Conservation (phyloP, 495 filamentous ascomycete species). For the Podospora fimiseda region DNA sequence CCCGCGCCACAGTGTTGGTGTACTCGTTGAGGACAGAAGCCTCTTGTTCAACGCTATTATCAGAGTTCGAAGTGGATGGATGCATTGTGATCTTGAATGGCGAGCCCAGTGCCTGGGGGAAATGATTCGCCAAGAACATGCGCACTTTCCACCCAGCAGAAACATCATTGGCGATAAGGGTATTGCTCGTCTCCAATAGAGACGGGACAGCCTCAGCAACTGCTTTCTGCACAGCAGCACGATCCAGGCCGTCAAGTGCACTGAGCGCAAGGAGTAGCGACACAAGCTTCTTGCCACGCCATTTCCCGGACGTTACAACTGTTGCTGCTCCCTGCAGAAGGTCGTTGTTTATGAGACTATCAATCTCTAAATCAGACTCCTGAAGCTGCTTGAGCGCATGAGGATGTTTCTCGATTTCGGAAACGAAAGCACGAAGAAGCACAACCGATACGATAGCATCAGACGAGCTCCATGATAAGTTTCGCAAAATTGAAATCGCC, state of each 20-base stretch:
- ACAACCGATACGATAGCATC: conserved; percentile 16
- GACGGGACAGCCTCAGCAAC: conserved; percentile 3
- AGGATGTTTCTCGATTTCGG: conserved; percentile 6
- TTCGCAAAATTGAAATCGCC: conserved; percentile 22
- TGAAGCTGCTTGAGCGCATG: conserved; percentile 10
- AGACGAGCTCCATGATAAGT: conserved; percentile 13
- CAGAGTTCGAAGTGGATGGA: not conserved
- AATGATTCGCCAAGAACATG: conserved; percentile 31
- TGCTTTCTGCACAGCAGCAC: conserved; percentile 4
- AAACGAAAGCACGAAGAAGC: conserved; percentile 17
- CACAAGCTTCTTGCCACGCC: conserved; percentile 10
- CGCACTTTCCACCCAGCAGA: conserved; percentile 34
- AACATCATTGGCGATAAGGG: conserved; percentile 21
- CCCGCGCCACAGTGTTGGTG: conserved; percentile 17
- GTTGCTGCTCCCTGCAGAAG: conserved; percentile 11
- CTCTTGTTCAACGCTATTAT: not conserved
- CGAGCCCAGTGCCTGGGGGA: conserved; percentile 10
- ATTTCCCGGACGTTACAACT: conserved; percentile 8
- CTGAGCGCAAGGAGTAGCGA: conserved; percentile 17
- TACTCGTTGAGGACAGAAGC: conserved; percentile 11
- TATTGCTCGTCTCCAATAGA: conserved; percentile 25
- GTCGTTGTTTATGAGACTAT: conserved; percentile 3
- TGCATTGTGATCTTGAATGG: conserved; percentile 17
- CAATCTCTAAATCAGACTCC: conserved; percentile 11
- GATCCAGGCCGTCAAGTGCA: conserved; percentile 14